These are phyloP conservation scores for Beta macrorhiza DNA, from an alignment of 179 eudicot species.

Conservation along the genomic window DNA sequence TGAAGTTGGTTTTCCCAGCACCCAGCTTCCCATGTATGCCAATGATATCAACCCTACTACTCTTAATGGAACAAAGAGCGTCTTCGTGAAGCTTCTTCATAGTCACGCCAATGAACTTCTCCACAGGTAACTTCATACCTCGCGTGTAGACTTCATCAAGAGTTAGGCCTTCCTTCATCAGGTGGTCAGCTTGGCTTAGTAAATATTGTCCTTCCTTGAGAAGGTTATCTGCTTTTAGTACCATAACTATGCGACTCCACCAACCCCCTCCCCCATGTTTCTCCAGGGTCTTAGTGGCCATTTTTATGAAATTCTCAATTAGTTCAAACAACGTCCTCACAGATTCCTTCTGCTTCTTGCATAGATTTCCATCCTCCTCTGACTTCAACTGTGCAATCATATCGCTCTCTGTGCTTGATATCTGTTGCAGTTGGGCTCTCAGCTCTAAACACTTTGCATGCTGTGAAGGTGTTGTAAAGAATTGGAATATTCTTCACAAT, in stretches of 20 bases:
- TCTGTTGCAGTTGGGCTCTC: neutral
- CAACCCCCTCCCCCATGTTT: neutral
- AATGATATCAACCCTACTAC: neutral
- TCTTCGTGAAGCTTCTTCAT: neutral
- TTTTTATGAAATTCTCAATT: neutral
- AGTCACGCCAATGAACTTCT: conserved; percentile 13
- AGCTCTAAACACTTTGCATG: neutral
- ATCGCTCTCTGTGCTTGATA: neutral
- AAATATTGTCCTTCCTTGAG: neutral
- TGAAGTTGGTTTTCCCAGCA: conserved; percentile 15
- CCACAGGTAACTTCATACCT: conserved; percentile 12
- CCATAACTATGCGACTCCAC: neutral
- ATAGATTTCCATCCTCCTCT: neutral
- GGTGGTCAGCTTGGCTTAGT: conserved; percentile 5
- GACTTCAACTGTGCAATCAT: conserved; percentile 8
- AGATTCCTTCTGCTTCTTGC: conserved; percentile 1
- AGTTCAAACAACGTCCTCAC: neutral
- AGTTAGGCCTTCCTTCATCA: conserved; percentile 8
- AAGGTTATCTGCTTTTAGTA: neutral
- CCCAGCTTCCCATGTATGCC: conserved; percentile 18
- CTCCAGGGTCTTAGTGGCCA: neutral
- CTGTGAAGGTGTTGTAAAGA: neutral
- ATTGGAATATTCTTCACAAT: neutral
- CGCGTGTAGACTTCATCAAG: neutral
- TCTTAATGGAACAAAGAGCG: neutral